Conservation (phyloP, 139 green algal genomes). For the Chlorella sp. region DNA sequence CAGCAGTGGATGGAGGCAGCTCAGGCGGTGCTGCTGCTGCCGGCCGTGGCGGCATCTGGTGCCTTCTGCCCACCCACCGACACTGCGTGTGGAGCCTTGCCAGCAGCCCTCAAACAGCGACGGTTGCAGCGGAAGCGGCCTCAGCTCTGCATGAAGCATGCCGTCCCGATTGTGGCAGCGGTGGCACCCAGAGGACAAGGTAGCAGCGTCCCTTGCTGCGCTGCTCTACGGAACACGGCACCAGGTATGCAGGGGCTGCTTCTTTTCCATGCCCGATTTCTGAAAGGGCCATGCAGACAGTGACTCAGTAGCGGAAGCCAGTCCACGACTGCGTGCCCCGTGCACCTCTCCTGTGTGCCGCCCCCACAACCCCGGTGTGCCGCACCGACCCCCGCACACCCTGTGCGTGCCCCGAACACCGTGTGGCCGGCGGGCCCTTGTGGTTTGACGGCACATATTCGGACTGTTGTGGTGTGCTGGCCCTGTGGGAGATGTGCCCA, state of each 20-base stretch:
- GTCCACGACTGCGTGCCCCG: too few species aligned
- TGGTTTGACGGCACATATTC: too few species aligned
- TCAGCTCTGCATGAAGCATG: not conserved
- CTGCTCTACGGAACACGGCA: slow-evolving; percentile 35
- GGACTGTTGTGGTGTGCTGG: too few species aligned
- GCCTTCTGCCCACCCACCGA: slow-evolving; percentile 56
- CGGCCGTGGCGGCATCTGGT: slow-evolving; percentile 63
- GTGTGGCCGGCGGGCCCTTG: too few species aligned
- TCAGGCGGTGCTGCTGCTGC: slow-evolving; percentile 52
- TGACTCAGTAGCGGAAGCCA: too few species aligned
- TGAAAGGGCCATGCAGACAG: too few species aligned
- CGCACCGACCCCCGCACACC: too few species aligned
- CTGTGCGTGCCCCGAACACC: too few species aligned
- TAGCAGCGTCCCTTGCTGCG: not conserved
- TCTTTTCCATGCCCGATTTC: too few species aligned
- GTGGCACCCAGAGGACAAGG: not conserved
- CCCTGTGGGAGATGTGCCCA: too few species aligned
- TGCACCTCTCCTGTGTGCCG: too few species aligned
- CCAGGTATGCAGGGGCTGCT: slow-evolving; percentile 4
- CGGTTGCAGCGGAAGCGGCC: slow-evolving; percentile 10
- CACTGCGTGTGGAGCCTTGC: slow-evolving; percentile 54
- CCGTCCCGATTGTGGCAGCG: not conserved
- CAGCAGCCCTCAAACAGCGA: slow-evolving; percentile 59
- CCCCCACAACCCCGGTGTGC: too few species aligned
- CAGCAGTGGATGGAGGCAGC: not conserved